phyloP scores from a whole-genome alignment of 1,284 basidiomycete species.

The Vanrija sp. region DNA sequence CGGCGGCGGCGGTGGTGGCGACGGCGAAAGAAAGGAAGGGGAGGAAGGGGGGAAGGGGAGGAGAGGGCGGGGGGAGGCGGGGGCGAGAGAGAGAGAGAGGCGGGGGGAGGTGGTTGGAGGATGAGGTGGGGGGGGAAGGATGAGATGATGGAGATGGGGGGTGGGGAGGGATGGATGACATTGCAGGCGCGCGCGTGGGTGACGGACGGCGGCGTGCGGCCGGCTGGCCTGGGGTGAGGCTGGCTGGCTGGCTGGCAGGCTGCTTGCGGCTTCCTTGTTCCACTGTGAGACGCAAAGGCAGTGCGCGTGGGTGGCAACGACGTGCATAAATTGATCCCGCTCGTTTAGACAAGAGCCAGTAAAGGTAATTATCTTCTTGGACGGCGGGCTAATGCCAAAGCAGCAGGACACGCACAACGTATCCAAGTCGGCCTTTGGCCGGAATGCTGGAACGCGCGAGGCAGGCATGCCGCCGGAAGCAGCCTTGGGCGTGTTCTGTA shows the following conservation, averaged over 20 bases:
- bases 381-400: too few relatives aligned
- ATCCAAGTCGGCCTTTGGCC: too few relatives aligned
- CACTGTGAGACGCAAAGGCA: background rate
- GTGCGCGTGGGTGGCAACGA: background rate
- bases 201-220: background rate
- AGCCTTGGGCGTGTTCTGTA: too few relatives aligned
- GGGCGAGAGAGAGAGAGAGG: slow-evolving; percentile 15
- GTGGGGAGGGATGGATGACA: background rate
- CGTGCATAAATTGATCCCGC: too few relatives aligned
- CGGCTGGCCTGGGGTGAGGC: background rate
- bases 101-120: slow-evolving; percentile 1
- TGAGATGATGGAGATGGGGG: background rate
- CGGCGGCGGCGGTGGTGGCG: background rate
- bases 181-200: background rate
- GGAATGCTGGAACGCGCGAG: too few relatives aligned
- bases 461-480: too few relatives aligned
- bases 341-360: too few relatives aligned
- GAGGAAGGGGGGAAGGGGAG: slow-evolving; percentile 7
- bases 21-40: slow-evolving; percentile 5
- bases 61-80: slow-evolving; percentile 10
- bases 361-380: too few relatives aligned
- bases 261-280: background rate
- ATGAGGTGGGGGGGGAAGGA: slow-evolving; percentile 5
- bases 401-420: too few relatives aligned
- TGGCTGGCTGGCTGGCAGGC: background rate